phyloP scores from a whole-genome alignment of 2,329 filamentous ascomycete genomes.

The Talaromyces sp. region DNA sequence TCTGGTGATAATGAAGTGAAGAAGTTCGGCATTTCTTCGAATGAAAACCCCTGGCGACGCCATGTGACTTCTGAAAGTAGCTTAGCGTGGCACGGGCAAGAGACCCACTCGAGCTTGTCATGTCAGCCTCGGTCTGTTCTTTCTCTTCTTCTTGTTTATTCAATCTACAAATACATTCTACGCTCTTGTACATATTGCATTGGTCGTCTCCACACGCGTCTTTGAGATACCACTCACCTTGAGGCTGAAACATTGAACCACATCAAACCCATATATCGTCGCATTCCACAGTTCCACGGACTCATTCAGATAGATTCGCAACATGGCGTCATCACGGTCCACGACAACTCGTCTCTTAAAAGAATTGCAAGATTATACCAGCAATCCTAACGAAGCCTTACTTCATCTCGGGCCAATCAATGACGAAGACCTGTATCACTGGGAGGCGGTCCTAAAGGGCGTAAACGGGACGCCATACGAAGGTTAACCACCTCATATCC shows the following conservation, averaged over 20 bases:
- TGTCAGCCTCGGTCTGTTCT: slow-evolving; percentile 5
- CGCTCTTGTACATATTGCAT: neutral
- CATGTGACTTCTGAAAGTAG: slow-evolving; percentile 1
- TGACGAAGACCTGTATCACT: slow-evolving; percentile 55
- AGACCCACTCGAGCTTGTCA: slow-evolving; percentile 10
- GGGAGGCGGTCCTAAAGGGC: slow-evolving; percentile 58
- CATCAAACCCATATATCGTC: too few relatives aligned
- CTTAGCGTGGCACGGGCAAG: slow-evolving; percentile 6
- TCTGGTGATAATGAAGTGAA: neutral
- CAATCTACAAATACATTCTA: neutral
- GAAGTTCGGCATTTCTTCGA: neutral
- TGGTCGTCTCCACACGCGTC: neutral
- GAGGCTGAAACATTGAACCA: neutral
- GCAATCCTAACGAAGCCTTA: slow-evolving; percentile 53
- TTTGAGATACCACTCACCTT: neutral
- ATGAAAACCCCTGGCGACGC: neutral
- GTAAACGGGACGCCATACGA: slow-evolving; percentile 56
- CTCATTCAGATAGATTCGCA: slow-evolving; percentile 15
- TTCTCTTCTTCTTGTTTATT: neutral
- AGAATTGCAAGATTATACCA: slow-evolving; percentile 56
- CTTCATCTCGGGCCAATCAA: slow-evolving; percentile 52
- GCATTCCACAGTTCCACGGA: slow-evolving; percentile 3
- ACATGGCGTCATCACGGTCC: slow-evolving; percentile 23
- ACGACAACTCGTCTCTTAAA: slow-evolving; percentile 57
- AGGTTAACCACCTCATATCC: slow-evolving; percentile 37